Percentiles rank a stretch among this genome's conserved stretches.
These are phyloP conservation scores for Xylariaceae sp. DNA, from an alignment of 2,329 filamentous ascomycete genomes.

Conservation along the genomic window DNA sequence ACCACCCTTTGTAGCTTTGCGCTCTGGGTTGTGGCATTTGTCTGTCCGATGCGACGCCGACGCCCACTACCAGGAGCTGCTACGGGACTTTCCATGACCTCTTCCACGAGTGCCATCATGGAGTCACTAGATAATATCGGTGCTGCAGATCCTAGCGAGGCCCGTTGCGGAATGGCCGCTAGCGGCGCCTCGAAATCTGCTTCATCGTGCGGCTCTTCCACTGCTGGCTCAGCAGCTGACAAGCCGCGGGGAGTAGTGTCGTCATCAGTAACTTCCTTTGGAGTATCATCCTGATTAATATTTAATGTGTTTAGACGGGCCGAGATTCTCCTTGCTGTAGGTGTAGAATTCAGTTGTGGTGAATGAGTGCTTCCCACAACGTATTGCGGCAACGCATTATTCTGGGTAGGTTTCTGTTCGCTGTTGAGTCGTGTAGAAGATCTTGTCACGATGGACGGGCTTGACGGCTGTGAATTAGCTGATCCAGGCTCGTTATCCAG, in stretches of 20 bases:
- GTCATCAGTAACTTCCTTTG: conserved; percentile 28
- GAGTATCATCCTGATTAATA: conserved; percentile 30
- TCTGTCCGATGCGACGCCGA: conserved; percentile 49
- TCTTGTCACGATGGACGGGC: conserved; percentile 32
- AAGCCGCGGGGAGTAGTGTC: conserved; percentile 2
- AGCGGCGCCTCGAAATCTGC: conserved; percentile 28
- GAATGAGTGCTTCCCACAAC: neutral
- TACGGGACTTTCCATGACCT: conserved; percentile 60
- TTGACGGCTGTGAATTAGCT: conserved; percentile 30
- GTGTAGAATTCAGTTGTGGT: conserved; percentile 10
- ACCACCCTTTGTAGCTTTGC: conserved; percentile 52
- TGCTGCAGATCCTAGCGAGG: conserved; percentile 29
- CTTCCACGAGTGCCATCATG: conserved; percentile 42
- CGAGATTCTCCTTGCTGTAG: conserved; percentile 22
- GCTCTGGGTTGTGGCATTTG: conserved; percentile 48
- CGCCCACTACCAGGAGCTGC: conserved; percentile 63
- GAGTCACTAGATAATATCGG: conserved; percentile 31
- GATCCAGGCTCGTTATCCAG: conserved; percentile 38
- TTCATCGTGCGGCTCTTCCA: conserved; percentile 12
- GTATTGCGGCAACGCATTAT: neutral
- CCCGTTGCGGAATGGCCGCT: conserved; percentile 27
- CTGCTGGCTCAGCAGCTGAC: neutral
- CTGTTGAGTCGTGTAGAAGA: conserved; percentile 27
- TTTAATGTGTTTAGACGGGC: conserved; percentile 14
- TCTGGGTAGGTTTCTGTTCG: conserved; percentile 21